Percentiles rank a stretch among this genome's conserved stretches.
Conservation (phyloP, 768 basidiomycete species). For the Tricholomella constricta region DNA sequence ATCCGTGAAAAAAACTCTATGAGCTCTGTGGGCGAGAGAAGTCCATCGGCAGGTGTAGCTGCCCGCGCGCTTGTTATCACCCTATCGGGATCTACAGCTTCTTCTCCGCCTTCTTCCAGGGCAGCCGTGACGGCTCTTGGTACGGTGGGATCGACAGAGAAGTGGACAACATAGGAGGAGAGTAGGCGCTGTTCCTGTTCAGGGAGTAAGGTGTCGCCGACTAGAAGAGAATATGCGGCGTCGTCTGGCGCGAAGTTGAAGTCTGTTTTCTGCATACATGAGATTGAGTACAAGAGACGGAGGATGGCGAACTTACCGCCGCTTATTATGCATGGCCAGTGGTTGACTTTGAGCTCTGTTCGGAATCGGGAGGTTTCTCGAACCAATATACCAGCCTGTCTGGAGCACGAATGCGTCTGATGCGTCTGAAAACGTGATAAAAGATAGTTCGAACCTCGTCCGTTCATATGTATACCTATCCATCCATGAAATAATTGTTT, state of each 20-base stretch:
- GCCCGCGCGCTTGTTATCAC: conserved; percentile 74
- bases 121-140: conserved; percentile 25
- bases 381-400: conserved; percentile 78
- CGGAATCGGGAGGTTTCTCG: conserved; percentile 64
- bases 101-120: conserved; percentile 47
- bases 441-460: conserved; percentile 47
- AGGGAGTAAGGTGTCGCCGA: conserved; percentile 56
- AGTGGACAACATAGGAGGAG: conserved; percentile 72
- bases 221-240: conserved; percentile 77
- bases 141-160: conserved; percentile 65
- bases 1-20: conserved; percentile 41
- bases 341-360: conserved; percentile 36
- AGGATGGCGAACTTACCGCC: conserved; percentile 60
- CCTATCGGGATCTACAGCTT: conserved; percentile 63
- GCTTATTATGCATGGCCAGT: conserved; percentile 82
- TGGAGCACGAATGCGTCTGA: conserved; percentile 25
- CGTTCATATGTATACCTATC: conserved; percentile 81
- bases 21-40: conserved; percentile 65
- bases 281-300: neutral
- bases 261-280: conserved; percentile 48
- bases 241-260: conserved; percentile 90
- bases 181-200: conserved; percentile 55
- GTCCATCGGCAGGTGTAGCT: conserved; percentile 62
- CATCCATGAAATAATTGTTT: conserved; percentile 17
- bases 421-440: neutral